These are phyloP conservation scores for Aspergillus proliferans DNA, from an alignment of 2,329 filamentous ascomycete species.

Conservation along the genomic window DNA sequence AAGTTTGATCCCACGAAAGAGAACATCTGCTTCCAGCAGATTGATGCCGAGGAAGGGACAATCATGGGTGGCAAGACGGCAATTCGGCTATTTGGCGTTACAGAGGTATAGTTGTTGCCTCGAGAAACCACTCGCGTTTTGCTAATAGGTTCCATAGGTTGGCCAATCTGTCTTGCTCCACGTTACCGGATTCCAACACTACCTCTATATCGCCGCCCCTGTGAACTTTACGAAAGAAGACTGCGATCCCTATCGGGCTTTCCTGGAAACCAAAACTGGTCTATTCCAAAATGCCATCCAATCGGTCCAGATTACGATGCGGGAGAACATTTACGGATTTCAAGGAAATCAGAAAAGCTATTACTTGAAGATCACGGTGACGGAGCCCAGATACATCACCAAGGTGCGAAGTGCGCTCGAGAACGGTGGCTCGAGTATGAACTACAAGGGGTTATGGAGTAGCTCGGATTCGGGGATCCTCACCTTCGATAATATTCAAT, in stretches of 20 bases:
- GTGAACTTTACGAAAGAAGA: conserved; percentile 72
- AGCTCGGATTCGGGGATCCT: conserved; percentile 63
- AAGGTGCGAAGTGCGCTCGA: conserved; percentile 72
- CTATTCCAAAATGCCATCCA: conserved; percentile 68
- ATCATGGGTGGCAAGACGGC: conserved; percentile 69
- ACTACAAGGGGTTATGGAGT: conserved; percentile 89
- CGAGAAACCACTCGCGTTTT: conserved; percentile 14
- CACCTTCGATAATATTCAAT: conserved; percentile 95
- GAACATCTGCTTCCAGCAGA: conserved; percentile 84
- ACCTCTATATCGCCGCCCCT: conserved; percentile 87
- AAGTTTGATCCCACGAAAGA: conserved; percentile 60
- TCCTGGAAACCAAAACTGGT: conserved; percentile 72
- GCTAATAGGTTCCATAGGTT: conserved; percentile 31
- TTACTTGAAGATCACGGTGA: conserved; percentile 89
- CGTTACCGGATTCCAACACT: conserved; percentile 92
- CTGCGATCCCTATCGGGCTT: conserved; percentile 70
- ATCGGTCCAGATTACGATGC: conserved; percentile 72
- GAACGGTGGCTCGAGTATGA: conserved; percentile 56
- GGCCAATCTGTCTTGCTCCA: conserved; percentile 93
- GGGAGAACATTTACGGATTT: conserved; percentile 89
- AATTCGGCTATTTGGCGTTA: conserved; percentile 91
- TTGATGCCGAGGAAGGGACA: conserved; percentile 87
- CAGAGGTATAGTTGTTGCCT: conserved; percentile 50
- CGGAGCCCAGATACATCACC: conserved; percentile 76
- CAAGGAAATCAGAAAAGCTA: conserved; percentile 88